Conservation (phyloP, 1,284 basidiomycete species). For the Ustilago vetiveriae region DNA sequence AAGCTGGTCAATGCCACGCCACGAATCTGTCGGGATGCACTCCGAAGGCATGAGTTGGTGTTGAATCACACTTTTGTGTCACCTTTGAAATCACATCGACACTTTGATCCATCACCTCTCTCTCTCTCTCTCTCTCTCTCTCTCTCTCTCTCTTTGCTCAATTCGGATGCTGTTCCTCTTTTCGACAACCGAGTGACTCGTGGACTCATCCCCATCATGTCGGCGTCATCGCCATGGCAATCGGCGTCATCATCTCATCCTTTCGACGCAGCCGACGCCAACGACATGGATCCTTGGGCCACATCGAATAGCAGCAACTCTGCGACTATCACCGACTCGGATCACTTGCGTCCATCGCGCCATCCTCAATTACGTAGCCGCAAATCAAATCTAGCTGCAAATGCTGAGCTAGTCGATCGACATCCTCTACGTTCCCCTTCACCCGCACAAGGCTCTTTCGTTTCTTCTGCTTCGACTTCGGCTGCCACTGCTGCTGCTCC, state of each 20-base stretch:
- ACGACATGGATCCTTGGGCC: conserved; percentile 18
- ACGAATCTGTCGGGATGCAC: too few species aligned
- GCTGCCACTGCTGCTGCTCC: conserved; percentile 6
- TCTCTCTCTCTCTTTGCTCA: neutral
- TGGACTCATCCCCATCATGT: conserved; percentile 10
- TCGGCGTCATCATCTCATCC: conserved; percentile 22
- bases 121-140: too few species aligned
- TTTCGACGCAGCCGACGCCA: conserved; percentile 1
- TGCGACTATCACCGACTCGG: conserved; percentile 20
- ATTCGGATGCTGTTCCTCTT: neutral
- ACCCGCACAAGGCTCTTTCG: conserved; percentile 7
- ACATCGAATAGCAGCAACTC: neutral
- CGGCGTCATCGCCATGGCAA: too few species aligned
- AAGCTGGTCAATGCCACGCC: too few species aligned
- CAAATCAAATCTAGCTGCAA: conserved; percentile 18
- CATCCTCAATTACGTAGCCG: conserved; percentile 34
- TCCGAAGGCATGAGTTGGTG: too few species aligned
- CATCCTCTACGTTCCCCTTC: conserved; percentile 45
- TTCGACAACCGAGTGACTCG: neutral
- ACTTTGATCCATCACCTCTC: too few species aligned
- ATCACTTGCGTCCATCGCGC: conserved; percentile 8
- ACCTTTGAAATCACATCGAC: too few species aligned
- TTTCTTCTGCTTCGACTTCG: too few species aligned
- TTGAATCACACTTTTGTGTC: too few species aligned
- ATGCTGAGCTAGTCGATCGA: conserved; percentile 28